These are phyloP conservation scores for Leucaena leucocephala DNA, from an alignment of 306 rosid species.

Conservation along the genomic window DNA sequence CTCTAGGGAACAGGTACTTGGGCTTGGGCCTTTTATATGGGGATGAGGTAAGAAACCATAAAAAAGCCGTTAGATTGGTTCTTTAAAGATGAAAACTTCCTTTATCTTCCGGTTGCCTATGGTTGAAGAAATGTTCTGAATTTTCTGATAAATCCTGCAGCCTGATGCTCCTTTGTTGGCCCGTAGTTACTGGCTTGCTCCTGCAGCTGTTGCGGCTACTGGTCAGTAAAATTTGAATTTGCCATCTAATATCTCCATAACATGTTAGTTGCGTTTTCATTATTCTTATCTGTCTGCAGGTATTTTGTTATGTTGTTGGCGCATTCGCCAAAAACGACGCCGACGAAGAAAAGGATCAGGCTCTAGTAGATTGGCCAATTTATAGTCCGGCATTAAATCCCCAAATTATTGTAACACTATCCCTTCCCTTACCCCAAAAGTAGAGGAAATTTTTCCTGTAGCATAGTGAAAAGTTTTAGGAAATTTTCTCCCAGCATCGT, in stretches of 20 bases:
- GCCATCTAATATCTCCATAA: constrained; percentile 2
- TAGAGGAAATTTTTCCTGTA: constrained; percentile 32
- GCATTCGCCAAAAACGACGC: constrained; percentile 81
- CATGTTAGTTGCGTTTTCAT: neutral
- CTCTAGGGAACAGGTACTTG: constrained; percentile 64
- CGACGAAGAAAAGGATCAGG: constrained; percentile 76
- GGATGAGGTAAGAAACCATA: constrained; percentile 74
- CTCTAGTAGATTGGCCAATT: constrained; percentile 62
- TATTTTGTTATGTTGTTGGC: constrained; percentile 75
- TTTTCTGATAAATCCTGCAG: constrained; percentile 53
- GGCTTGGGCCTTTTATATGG: constrained; percentile 74
- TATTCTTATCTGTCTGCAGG: constrained; percentile 47
- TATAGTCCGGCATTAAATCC: constrained; percentile 46
- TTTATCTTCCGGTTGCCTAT: neutral
- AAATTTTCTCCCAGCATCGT: constrained; percentile 32
- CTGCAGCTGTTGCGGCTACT: constrained; percentile 61
- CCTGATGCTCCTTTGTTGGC: constrained; percentile 70
- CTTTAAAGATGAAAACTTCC: neutral
- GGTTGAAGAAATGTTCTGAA: constrained; percentile 23
- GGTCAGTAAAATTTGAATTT: constrained; percentile 56
- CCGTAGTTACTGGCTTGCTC: constrained; percentile 82
- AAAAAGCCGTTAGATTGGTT: neutral
- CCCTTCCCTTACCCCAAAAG: neutral
- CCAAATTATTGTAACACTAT: constrained; percentile 42
- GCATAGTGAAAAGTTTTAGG: constrained; percentile 37